phyloP scores from a whole-genome alignment of 2,329 filamentous ascomycete genomes.

The Talaromyces rugulosus region DNA sequence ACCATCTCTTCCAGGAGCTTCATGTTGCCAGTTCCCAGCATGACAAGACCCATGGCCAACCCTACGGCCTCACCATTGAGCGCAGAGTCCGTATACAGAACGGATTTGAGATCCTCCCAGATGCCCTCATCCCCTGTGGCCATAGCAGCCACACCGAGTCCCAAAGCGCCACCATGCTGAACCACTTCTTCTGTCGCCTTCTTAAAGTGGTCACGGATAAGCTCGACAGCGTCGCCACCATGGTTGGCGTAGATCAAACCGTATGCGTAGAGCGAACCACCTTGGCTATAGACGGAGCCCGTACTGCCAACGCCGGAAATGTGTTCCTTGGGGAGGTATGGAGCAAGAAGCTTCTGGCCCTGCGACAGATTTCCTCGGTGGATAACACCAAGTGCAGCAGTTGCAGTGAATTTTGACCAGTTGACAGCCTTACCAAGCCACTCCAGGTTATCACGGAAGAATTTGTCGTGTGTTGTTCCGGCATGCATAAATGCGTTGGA shows the following conservation, averaged over 20 bases:
- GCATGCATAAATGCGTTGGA: conserved; percentile 99
- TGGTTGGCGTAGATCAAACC: conserved; percentile 97
- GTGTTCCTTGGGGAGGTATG: conserved; percentile 76
- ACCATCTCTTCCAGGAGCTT: conserved; percentile 96
- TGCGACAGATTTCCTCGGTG: conserved; percentile 93
- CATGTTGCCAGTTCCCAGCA: conserved; percentile 95
- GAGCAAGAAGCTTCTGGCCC: conserved; percentile 86
- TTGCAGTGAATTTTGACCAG: conserved; percentile 99
- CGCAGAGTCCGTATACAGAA: conserved; percentile 89
- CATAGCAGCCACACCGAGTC: conserved; percentile 96
- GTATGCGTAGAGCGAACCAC: conserved; percentile 90
- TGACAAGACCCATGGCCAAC: conserved; percentile 93
- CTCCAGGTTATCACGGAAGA: conserved; percentile 96
- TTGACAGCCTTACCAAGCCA: conserved; percentile 98
- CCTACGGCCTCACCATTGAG: conserved; percentile 96
- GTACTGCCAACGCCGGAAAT: conserved; percentile 61
- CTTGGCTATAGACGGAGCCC: conserved; percentile 92
- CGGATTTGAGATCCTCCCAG: conserved; percentile 83
- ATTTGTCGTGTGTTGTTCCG: conserved; percentile 95
- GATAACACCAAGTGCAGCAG: conserved; percentile 91
- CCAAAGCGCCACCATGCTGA: conserved; percentile 91
- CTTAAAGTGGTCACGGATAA: conserved; percentile 46
- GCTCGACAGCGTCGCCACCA: conserved; percentile 70
- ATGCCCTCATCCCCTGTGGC: conserved; percentile 86
- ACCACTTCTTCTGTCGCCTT: conserved; percentile 69